These are phyloP conservation scores for Aspergillus texensis DNA, from an alignment of 2,329 filamentous ascomycete species.

Conservation along the genomic window DNA sequence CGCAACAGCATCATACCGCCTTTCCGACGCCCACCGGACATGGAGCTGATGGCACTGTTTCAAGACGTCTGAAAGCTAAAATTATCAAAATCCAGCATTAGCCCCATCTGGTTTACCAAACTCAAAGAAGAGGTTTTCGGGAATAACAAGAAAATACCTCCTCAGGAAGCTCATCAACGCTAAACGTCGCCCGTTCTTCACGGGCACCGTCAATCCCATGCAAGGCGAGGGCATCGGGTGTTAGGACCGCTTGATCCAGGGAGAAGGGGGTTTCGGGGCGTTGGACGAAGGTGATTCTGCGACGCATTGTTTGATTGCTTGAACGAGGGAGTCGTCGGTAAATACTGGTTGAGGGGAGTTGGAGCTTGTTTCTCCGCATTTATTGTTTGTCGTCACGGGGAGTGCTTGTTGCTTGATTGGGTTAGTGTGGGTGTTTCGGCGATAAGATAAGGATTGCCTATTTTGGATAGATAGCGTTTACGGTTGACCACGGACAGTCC, in stretches of 20 bases:
- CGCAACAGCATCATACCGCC: slow-evolving; percentile 60
- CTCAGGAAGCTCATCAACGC: slow-evolving; percentile 70
- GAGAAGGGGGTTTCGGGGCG: slow-evolving; percentile 66
- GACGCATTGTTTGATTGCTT: slow-evolving; percentile 34
- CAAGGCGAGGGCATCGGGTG: slow-evolving; percentile 57
- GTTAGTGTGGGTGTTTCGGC: not conserved
- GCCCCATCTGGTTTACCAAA: no score
- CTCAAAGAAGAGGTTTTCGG: not conserved
- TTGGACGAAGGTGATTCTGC: slow-evolving; percentile 73
- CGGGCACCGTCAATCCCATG: slow-evolving; percentile 67
- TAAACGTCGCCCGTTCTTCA: slow-evolving; percentile 77
- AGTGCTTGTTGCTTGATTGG: not conserved
- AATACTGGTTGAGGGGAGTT: not conserved
- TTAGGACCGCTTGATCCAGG: slow-evolving; percentile 64
- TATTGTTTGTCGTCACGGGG: slow-evolving; percentile 2
- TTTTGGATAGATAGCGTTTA: not conserved
- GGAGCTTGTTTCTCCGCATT: slow-evolving; percentile 3
- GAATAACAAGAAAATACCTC: slow-evolving; percentile 51
- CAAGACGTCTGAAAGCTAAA: slow-evolving; percentile 63
- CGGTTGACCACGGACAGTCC: no score
- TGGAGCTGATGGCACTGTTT: slow-evolving; percentile 71
- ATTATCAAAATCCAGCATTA: not conserved
- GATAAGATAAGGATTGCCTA: slow-evolving; percentile 8
- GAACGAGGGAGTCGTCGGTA: not conserved
- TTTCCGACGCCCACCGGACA: slow-evolving; percentile 73